Percentiles rank a stretch among this genome's conserved stretches.
These are phyloP conservation scores for Aspergillus hancockii DNA, from an alignment of 495 filamentous ascomycete species.

Conservation along the genomic window DNA sequence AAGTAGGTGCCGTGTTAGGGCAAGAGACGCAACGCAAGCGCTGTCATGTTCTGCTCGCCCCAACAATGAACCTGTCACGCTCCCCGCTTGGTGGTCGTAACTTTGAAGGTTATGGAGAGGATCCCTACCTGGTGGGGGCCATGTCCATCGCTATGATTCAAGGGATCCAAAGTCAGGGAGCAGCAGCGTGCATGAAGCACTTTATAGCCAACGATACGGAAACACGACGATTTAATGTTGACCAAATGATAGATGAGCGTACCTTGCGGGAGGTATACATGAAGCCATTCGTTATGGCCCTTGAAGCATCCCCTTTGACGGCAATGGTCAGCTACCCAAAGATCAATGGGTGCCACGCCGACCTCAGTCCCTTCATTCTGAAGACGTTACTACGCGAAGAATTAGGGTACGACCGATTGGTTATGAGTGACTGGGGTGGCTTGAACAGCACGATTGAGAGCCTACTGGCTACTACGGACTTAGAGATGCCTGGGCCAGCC, in stretches of 20 bases:
- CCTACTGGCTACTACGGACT: conserved; percentile 59
- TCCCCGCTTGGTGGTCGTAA: conserved; percentile 5
- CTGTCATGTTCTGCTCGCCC: not conserved
- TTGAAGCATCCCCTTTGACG: not conserved
- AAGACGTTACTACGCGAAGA: conserved; percentile 60
- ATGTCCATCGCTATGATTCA: not conserved
- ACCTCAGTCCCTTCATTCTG: conserved; percentile 67
- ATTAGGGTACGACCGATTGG: conserved; percentile 63
- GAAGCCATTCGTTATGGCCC: not conserved
- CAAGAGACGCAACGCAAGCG: not conserved
- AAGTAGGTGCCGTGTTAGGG: not conserved
- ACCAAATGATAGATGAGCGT: not conserved
- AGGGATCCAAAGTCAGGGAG: not conserved
- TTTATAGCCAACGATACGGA: not conserved
- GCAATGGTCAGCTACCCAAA: conserved; percentile 3
- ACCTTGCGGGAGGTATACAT: conserved; percentile 1
- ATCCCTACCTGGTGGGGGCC: not conserved
- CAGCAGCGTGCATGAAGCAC: conserved; percentile 6
- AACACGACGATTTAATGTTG: not conserved
- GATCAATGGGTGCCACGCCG: conserved; percentile 1
- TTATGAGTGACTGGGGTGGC: conserved; percentile 69
- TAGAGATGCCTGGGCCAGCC: conserved; percentile 67
- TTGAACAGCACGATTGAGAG: conserved; percentile 30
- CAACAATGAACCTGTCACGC: not conserved
- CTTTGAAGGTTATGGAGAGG: conserved; percentile 7